Conservation (phyloP, 768 basidiomycete genomes). For the Psilocybe cyanescens region DNA sequence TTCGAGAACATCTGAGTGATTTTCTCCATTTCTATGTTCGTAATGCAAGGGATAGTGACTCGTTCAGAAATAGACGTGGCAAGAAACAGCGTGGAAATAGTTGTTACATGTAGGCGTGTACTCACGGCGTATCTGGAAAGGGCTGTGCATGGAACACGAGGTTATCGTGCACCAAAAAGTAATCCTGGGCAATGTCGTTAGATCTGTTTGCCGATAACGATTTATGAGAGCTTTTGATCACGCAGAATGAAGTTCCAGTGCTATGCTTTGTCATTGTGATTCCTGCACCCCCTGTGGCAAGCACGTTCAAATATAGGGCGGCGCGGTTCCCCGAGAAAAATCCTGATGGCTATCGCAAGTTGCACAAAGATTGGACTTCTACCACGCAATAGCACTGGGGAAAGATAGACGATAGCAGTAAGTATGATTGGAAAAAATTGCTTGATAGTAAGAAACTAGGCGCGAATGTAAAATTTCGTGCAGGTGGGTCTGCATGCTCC, state of each 20-base stretch:
- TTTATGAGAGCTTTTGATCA: not conserved
- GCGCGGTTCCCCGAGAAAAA: not conserved
- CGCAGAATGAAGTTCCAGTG: not conserved
- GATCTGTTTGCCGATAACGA: not conserved
- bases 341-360: not conserved
- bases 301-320: slow-evolving; percentile 15
- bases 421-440: not conserved
- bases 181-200: not conserved
- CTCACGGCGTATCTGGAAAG: not conserved
- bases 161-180: slow-evolving; percentile 5
- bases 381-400: not conserved
- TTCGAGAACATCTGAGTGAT: not conserved
- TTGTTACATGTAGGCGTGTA: not conserved
- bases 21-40: slow-evolving; percentile 4
- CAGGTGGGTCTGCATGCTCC: not conserved
- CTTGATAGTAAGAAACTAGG: not conserved
- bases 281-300: slow-evolving; percentile 15
- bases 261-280: slow-evolving; percentile 16
- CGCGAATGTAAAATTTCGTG: not conserved
- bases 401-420: not conserved
- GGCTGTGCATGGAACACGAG: slow-evolving; percentile 9
- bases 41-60: slow-evolving; percentile 5
- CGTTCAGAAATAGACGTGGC: not conserved
- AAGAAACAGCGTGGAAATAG: slow-evolving; percentile 5
- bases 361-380: not conserved